Conservation (phyloP, 768 basidiomycete genomes). For the Termitomyces sp. region DNA sequence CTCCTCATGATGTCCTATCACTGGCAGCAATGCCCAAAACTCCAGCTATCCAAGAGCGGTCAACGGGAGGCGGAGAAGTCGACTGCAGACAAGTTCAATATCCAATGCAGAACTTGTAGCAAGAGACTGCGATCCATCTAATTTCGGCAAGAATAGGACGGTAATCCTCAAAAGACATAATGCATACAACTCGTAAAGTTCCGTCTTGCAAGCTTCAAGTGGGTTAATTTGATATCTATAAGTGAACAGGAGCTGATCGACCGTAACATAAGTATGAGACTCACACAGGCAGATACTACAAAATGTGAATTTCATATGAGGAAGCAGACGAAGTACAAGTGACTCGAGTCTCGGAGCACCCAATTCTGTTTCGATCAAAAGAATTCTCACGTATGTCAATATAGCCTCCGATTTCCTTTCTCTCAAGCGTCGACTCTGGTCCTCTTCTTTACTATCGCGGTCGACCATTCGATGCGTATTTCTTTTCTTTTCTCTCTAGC, state of each 20-base stretch:
- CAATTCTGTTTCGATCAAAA: background rate
- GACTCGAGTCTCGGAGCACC: no score
- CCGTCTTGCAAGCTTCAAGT: background rate
- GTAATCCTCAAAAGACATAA: no score
- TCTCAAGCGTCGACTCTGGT: conserved; percentile 1
- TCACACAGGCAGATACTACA: background rate
- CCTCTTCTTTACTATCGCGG: conserved; percentile 1
- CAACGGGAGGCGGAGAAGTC: no score
- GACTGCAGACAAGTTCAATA: background rate
- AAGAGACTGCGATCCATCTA: background rate
- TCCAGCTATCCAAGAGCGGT: background rate
- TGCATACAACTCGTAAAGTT: no score
- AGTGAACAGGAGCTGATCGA: no score
- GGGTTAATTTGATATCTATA: background rate
- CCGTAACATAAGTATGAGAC: background rate
- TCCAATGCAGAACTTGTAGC: background rate
- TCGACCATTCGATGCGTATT: conserved; percentile 12
- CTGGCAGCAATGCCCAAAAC: background rate
- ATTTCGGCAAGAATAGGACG: background rate
- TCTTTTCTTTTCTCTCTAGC: conserved; percentile 1
- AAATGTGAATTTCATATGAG: background rate
- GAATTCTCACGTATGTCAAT: conserved; percentile 8
- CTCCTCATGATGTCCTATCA: background rate
- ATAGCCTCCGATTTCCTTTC: no score
- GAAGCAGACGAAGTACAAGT: background rate